Base-by-base conservation (phyloP, 2,329 filamentous ascomycete genomes). In the Fusarium siculi region DNA sequence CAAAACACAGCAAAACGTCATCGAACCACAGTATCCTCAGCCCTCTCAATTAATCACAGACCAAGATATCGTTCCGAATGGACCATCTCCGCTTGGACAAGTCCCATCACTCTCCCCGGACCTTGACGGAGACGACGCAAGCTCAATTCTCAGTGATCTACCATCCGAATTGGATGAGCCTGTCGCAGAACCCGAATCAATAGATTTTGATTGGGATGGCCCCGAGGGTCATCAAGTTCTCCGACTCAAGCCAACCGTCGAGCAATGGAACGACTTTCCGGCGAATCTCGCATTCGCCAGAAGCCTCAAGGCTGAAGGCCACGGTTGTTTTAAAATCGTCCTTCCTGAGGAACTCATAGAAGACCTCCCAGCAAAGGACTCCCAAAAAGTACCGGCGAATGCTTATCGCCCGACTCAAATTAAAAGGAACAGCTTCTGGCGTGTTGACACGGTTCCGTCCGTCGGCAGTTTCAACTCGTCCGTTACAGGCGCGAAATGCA, bases 271-370 rank as follows among this genome's bases (percentile, higher is more conserved):
- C 28, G 80, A 83, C 57, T 83, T 83, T 39, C 78, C 82, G 7
- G 69, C 79, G 23, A 75, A 83, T 40, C 76, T 83, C n/a, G 70
- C 78, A 23, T 79, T 79, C 63, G 82, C 82, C 9, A 75, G 74
- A 42, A 71, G 66, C 14, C 78, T 79, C 4, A 77, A 80, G 23
- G 81, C 80, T 28, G 74, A 78, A 18, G 68, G 72, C 7, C 80
- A 83, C 42, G 82, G 82, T 34, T 83, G 82, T 76, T 83, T 83
- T 74, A 83, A 83, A 69, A 78, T 83, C 10, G 63, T 80, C 30
- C 76, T 83, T 19, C 82, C 82, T 5, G 58, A 74, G 12, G 76
- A 77, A 46, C 70, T 83, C 25, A 70, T 77, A 30, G 80, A 78
- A 8, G 71, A 79, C 1, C 74, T 83, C 2, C 81, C 81, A 11